Evolutionary conservation across 768 basidiomycete species (phyloP).

Genomic region (Lanmaoa pseudosensibilis): DNA sequence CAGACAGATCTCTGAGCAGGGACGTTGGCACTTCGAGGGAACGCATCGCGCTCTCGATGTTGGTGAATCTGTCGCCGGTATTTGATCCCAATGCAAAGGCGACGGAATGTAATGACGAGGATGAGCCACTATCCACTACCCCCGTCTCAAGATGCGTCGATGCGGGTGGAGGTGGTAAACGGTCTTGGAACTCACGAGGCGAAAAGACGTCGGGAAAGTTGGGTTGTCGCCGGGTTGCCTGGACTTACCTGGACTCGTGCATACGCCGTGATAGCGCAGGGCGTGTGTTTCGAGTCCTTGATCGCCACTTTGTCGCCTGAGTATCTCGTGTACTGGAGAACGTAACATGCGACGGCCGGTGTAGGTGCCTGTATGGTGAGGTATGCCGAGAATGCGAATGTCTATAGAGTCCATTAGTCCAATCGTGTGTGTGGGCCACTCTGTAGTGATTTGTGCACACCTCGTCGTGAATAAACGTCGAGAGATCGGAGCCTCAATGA

Average conservation of each 20-base stretch:
- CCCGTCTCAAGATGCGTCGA: neutral
- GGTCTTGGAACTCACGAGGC: neutral
- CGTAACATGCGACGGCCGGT: conserved; percentile 50
- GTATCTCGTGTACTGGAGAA: conserved; percentile 36
- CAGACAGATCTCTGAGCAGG: conserved; percentile 25
- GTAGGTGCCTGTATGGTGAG: conserved; percentile 72
- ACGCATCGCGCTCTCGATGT: conserved; percentile 77
- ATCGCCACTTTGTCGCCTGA: conserved; percentile 42
- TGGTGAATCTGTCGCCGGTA: conserved; percentile 79
- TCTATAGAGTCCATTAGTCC: too few relatives aligned
- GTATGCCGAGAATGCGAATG: conserved; percentile 47
- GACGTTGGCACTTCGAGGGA: conserved; percentile 56
- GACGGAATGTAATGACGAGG: conserved; percentile 35
- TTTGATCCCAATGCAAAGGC: conserved; percentile 89
- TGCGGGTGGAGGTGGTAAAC: too few relatives aligned
- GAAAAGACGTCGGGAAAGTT: conserved; percentile 35
- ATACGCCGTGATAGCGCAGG: conserved; percentile 58
- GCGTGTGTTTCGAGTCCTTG: conserved; percentile 69
- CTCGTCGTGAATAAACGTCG: conserved; percentile 36
- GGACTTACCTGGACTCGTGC: conserved; percentile 65
- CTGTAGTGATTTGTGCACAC: neutral
- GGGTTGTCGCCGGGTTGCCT: conserved; percentile 39
- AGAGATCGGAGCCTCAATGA: conserved; percentile 21
- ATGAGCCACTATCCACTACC: too few relatives aligned
- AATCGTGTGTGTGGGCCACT: too few relatives aligned